Conservation (phyloP, 495 filamentous ascomycete genomes). For the Penicillium crystallinum region DNA sequence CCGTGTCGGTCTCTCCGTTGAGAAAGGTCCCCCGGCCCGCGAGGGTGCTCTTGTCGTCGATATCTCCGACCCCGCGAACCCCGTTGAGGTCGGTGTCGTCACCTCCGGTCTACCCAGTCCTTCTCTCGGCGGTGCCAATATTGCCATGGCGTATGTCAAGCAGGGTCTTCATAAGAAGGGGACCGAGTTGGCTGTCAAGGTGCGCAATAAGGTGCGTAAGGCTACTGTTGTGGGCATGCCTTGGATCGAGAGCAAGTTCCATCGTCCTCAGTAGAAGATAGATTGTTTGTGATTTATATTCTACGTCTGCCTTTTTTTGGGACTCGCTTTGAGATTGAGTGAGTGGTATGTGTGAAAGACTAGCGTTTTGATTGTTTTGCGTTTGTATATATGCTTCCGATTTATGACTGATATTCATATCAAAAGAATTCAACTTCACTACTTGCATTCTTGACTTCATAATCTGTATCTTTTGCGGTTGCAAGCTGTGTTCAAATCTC, state of each 20-base stretch:
- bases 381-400: constrained; percentile 2
- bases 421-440: background rate
- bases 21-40: constrained; percentile 78
- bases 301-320: background rate
- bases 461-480: too few relatives aligned
- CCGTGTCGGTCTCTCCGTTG: constrained; percentile 74
- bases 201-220: constrained; percentile 75
- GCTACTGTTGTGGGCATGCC: constrained; percentile 89
- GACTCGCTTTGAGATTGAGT: background rate
- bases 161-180: constrained; percentile 79
- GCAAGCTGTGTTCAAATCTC: too few relatives aligned
- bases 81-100: constrained; percentile 53
- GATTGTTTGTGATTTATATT: background rate
- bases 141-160: constrained; percentile 93
- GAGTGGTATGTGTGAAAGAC: background rate
- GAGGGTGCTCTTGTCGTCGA: constrained; percentile 80
- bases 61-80: constrained; percentile 49
- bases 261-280: constrained; percentile 27
- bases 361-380: constrained; percentile 1
- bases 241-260: constrained; percentile 81
- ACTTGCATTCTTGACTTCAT: too few relatives aligned
- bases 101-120: constrained; percentile 90
- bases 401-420: constrained; percentile 1
- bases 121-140: constrained; percentile 74
- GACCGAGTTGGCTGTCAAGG: constrained; percentile 73